Conservation (phyloP, 192 early-diverging fungal species). For the Backusella psychrophila region DNA sequence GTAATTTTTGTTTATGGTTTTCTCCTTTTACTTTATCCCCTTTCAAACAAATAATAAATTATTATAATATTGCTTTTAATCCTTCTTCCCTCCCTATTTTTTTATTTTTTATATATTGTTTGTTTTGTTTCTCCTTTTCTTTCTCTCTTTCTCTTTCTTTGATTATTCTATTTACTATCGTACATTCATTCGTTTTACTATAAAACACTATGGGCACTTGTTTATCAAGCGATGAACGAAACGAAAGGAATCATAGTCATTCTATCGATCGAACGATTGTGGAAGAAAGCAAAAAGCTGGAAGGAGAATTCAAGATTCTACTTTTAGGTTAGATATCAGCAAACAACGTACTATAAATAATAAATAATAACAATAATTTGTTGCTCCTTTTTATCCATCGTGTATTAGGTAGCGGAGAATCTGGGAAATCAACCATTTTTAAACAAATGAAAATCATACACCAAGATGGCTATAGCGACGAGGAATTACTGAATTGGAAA, state of each 20-base stretch:
- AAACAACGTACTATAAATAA: not conserved
- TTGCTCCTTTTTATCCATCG: not conserved
- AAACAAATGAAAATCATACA: constrained; percentile 99
- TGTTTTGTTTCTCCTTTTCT: not conserved
- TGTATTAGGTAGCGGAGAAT: constrained; percentile 80
- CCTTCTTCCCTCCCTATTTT: not conserved
- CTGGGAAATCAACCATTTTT: constrained; percentile 94
- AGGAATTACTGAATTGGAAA: constrained; percentile 74
- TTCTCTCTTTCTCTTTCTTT: not conserved
- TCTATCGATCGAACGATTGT: constrained; percentile 63
- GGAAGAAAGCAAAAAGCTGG: constrained; percentile 56
- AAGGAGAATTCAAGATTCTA: constrained; percentile 73
- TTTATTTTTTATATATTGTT: not conserved
- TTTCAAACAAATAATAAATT: constrained; percentile 6
- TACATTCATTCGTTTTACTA: not conserved
- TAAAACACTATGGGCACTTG: constrained; percentile 59
- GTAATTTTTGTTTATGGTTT: not conserved
- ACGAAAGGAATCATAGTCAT: constrained; percentile 45
- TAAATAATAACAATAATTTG: not conserved
- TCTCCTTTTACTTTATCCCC: constrained; percentile 10
- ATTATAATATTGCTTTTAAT: constrained; percentile 11
- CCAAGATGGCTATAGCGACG: constrained; percentile 85
- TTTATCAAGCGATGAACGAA: constrained; percentile 62
- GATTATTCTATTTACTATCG: not conserved
- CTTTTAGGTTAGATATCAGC: constrained; percentile 52